phyloP scores from a whole-genome alignment of 495 filamentous ascomycete genomes.

The Copromyces sp. region DNA sequence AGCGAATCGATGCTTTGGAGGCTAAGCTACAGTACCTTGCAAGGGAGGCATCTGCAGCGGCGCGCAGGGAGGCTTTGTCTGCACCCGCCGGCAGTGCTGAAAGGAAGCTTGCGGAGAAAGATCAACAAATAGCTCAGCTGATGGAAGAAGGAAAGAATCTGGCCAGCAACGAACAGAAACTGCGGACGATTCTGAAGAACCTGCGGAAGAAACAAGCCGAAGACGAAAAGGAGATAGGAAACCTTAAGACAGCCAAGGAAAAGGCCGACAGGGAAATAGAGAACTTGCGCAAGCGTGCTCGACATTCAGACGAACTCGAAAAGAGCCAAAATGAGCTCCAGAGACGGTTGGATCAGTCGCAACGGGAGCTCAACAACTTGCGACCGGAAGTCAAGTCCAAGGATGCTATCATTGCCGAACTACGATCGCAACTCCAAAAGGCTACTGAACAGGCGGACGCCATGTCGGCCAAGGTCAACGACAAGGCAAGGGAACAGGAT shows the following conservation, averaged over 20 bases:
- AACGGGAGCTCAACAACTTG: conserved; percentile 60
- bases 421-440: conserved; percentile 61
- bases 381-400: conserved; percentile 57
- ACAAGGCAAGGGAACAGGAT: conserved; percentile 57
- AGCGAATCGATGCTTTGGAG: conserved; percentile 87
- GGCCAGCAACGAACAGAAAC: conserved; percentile 72
- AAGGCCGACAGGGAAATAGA: conserved; percentile 54
- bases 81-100: conserved; percentile 56
- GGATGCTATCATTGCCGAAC: conserved; percentile 52
- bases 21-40: conserved; percentile 82
- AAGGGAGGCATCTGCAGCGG: conserved; percentile 62
- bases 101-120: conserved; percentile 74
- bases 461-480: conserved; percentile 54
- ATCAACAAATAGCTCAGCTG: conserved; percentile 78
- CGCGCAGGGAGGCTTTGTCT: conserved; percentile 50
- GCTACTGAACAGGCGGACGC: conserved; percentile 55
- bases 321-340: conserved; percentile 54
- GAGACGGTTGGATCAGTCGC: conserved; percentile 50
- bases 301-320: conserved; percentile 56
- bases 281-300: conserved; percentile 47
- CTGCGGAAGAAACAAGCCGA: conserved; percentile 52
- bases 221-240: conserved; percentile 53
- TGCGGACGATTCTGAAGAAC: conserved; percentile 75
- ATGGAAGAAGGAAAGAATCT: conserved; percentile 91
- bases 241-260: conserved; percentile 52